These are phyloP conservation scores for Priceomyces medius DNA, from an alignment of 805 yeast species.

Conservation along the genomic window DNA sequence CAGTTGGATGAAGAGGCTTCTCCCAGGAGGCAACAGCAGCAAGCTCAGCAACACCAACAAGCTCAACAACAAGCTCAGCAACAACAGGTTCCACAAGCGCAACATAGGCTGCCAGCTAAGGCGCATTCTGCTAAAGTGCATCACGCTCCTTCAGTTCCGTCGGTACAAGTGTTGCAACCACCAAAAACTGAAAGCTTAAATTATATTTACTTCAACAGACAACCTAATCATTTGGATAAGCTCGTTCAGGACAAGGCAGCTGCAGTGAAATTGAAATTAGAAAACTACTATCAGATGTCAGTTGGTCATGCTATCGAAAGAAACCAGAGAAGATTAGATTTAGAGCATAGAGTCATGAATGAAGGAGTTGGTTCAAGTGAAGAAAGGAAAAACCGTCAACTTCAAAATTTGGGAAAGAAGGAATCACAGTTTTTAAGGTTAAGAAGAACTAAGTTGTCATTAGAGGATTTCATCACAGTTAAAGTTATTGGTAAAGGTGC, in stretches of 20 bases:
- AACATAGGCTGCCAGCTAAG: conserved; percentile 8
- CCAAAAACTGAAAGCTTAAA: conserved; percentile 26
- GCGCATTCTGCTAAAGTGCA: neutral
- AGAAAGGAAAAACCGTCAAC: conserved; percentile 80
- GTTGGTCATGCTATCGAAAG: conserved; percentile 93
- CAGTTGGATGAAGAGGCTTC: conserved; percentile 9
- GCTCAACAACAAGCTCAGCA: conserved; percentile 8
- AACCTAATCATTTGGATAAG: conserved; percentile 75
- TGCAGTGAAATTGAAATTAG: conserved; percentile 76
- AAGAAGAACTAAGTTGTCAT: conserved; percentile 76
- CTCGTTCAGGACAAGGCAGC: conserved; percentile 80
- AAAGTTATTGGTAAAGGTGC: conserved; percentile 97
- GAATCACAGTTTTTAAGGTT: conserved; percentile 84
- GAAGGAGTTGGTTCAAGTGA: conserved; percentile 70
- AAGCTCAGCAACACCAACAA: conserved; percentile 12
- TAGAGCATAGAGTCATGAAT: conserved; percentile 67
- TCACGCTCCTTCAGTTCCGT: neutral
- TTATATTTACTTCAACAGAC: conserved; percentile 74
- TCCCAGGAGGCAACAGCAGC: conserved; percentile 7
- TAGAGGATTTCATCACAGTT: conserved; percentile 85
- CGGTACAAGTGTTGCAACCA: neutral
- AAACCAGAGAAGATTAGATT: conserved; percentile 84
- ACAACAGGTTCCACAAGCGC: conserved; percentile 9
- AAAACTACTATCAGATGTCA: conserved; percentile 80
- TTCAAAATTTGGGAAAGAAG: conserved; percentile 79